Evolutionary conservation across 73 alveolate species (phyloP).

Genomic region (Paramecium bursaria): DNA sequence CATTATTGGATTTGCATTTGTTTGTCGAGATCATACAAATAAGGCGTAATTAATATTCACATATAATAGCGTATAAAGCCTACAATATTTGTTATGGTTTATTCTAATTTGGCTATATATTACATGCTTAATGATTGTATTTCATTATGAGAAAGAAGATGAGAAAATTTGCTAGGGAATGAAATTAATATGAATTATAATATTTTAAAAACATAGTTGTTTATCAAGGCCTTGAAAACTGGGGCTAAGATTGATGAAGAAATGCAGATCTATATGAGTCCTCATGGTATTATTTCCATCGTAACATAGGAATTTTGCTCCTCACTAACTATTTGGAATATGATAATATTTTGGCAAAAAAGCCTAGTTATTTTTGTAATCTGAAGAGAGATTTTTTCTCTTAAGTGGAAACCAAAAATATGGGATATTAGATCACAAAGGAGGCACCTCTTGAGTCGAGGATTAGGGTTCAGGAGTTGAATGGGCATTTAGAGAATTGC

Average conservation of each 20-base stretch:
- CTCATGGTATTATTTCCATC: neutral
- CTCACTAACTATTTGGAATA: constrained; percentile 9
- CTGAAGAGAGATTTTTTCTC: neutral
- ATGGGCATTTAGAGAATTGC: neutral
- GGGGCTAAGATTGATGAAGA: constrained; percentile 16
- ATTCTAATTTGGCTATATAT: constrained; percentile 6
- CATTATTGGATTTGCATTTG: constrained; percentile 42
- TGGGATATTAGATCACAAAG: neutral
- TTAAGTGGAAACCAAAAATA: neutral
- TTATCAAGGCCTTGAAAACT: constrained; percentile 19
- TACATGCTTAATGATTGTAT: neutral
- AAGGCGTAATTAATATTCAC: neutral
- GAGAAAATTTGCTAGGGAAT: constrained; percentile 47
- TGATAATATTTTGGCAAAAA: neutral
- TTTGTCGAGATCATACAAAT: neutral
- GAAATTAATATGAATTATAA: constrained; percentile 17
- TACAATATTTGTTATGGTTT: constrained; percentile 2
- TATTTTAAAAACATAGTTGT: constrained; percentile 20
- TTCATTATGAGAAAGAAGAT: neutral
- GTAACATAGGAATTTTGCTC: constrained; percentile 26
- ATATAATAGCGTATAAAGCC: neutral
- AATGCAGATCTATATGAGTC: neutral
- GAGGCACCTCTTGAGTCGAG: neutral
- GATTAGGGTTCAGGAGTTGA: neutral
- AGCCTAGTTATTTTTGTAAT: constrained; percentile 26